Conservation (phyloP, 768 basidiomycete genomes). For the Auricularia auricula-judae region DNA sequence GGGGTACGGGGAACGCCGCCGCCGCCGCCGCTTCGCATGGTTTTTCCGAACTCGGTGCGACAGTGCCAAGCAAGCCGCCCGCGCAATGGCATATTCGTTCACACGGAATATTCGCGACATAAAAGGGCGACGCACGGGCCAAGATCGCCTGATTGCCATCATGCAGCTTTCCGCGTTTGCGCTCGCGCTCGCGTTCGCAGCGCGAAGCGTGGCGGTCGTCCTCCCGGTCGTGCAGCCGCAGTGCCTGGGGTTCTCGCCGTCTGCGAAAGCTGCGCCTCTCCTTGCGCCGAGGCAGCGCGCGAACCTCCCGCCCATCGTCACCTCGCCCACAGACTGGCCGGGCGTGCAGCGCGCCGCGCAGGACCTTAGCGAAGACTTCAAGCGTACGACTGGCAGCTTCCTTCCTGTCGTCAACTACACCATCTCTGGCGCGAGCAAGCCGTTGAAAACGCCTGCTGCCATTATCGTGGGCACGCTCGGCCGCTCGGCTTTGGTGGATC, state of each 20-base stretch:
- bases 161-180: too few species aligned
- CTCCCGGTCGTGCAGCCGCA: background rate
- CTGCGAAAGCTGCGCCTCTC: background rate
- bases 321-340: conserved; percentile 49
- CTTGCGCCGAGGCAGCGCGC: background rate
- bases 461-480: conserved; percentile 60
- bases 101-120: too few species aligned
- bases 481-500: conserved; percentile 41
- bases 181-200: too few species aligned
- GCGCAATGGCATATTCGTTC: too few species aligned
- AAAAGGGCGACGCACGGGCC: too few species aligned
- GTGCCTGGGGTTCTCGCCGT: background rate
- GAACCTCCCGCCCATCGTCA: conserved; percentile 29
- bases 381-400: conserved; percentile 43
- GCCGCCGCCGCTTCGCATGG: too few species aligned
- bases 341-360: conserved; percentile 50
- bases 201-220: background rate
- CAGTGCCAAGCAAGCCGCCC: too few species aligned
- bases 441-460: conserved; percentile 21
- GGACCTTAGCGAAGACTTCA: conserved; percentile 52
- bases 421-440: conserved; percentile 12
- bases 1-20: too few species aligned
- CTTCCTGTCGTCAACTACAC: conserved; percentile 44
- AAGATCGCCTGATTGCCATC: too few species aligned
- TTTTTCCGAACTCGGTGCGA: too few species aligned